Evolutionary conservation across 1,139 yeast species (phyloP).

Genomic region (Taphrina confusa): DNA sequence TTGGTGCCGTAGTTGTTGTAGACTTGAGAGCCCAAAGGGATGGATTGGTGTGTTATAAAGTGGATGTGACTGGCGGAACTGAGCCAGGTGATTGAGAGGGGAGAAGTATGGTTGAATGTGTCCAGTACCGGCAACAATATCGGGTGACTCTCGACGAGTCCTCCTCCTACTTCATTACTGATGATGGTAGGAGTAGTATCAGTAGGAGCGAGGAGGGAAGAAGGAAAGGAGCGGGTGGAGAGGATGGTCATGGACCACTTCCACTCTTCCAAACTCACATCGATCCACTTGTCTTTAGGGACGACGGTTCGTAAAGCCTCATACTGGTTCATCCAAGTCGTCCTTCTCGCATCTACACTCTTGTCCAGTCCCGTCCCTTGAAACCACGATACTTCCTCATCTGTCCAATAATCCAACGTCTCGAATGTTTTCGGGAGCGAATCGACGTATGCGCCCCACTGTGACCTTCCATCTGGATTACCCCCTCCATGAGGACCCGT

Average conservation of each 20-base stretch:
- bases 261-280: constrained; percentile 50
- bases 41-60: constrained; percentile 42
- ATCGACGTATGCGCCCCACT: constrained; percentile 55
- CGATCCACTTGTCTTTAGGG: constrained; percentile 28
- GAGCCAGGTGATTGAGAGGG: constrained; percentile 67
- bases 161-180: too few species aligned
- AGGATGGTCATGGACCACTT: constrained; percentile 74
- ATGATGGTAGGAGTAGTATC: too few species aligned
- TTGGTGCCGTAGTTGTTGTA: constrained; percentile 84
- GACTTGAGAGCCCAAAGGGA: constrained; percentile 53
- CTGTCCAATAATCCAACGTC: constrained; percentile 66
- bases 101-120: constrained; percentile 68
- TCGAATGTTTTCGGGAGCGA: constrained; percentile 56
- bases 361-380: constrained; percentile 61
- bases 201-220: constrained; percentile 49
- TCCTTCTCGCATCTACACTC: constrained; percentile 44
- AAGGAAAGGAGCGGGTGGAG: constrained; percentile 77
- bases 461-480: background rate
- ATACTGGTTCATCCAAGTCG: constrained; percentile 42
- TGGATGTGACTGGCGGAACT: background rate
- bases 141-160: constrained; percentile 54
- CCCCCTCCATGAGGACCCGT: background rate
- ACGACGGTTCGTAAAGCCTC: constrained; percentile 23
- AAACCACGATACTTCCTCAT: constrained; percentile 54
- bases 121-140: constrained; percentile 79